Conservation (phyloP, 2,329 filamentous ascomycete species). For the Cladosporium phlei region DNA sequence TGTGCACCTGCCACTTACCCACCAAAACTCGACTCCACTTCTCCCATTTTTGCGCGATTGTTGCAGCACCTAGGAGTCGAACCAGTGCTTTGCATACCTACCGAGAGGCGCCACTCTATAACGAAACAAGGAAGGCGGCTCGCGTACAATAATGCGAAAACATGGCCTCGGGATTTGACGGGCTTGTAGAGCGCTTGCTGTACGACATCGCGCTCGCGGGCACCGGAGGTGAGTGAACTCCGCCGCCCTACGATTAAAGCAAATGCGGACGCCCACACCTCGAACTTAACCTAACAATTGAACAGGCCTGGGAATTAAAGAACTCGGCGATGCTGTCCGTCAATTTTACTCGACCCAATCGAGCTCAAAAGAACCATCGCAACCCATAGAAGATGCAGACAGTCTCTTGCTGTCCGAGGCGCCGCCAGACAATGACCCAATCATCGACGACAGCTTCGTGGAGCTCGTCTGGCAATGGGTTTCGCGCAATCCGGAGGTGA, state of each 20-base stretch:
- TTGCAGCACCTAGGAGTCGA: too few relatives aligned
- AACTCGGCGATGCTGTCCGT: slow-evolving; percentile 5
- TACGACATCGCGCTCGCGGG: slow-evolving; percentile 57
- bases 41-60: too few relatives aligned
- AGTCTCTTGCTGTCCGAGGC: slow-evolving; percentile 25
- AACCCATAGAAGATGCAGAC: slow-evolving; percentile 8
- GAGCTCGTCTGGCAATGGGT: slow-evolving; percentile 57
- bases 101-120: too few relatives aligned
- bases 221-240: slow-evolving; percentile 48
- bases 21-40: too few relatives aligned
- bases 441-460: slow-evolving; percentile 48
- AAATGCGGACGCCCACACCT: background rate
- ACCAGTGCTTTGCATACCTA: too few relatives aligned
- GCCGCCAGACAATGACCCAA: slow-evolving; percentile 18
- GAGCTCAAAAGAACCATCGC: background rate
- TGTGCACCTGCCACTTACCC: too few relatives aligned
- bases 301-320: slow-evolving; percentile 8
- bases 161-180: slow-evolving; percentile 43
- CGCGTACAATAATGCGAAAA: slow-evolving; percentile 1
- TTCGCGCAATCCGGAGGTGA: slow-evolving; percentile 51
- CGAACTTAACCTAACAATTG: slow-evolving; percentile 4
- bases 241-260: slow-evolving; percentile 7
- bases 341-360: slow-evolving; percentile 7
- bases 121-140: too few relatives aligned
- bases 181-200: slow-evolving; percentile 54